A percentile compares a stretch with the other conserved stretches of the same genome.
These are phyloP conservation scores for Marasmius sp. DNA, from an alignment of 1,284 basidiomycete species.

Conservation along the genomic window DNA sequence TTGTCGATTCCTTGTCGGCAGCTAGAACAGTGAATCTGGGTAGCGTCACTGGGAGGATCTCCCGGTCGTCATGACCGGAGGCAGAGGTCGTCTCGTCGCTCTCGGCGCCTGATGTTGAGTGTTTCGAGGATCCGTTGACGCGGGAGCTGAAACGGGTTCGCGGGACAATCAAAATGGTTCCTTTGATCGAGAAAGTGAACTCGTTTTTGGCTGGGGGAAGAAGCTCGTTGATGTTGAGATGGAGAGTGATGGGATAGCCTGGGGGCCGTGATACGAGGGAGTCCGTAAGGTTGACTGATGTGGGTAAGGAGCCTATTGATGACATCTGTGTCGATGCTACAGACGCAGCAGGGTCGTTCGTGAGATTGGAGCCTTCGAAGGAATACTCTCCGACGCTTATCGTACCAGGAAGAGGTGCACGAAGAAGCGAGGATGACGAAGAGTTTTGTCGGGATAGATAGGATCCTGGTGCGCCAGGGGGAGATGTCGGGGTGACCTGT, in stretches of 20 bases:
- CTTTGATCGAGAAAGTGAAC: slow-evolving; percentile 65
- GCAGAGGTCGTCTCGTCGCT: slow-evolving; percentile 29
- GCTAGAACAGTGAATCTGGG: slow-evolving; percentile 70
- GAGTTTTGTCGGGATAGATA: slow-evolving; percentile 38
- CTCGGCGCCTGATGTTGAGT: slow-evolving; percentile 22
- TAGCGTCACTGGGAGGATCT: slow-evolving; percentile 50
- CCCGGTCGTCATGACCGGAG: slow-evolving; percentile 12
- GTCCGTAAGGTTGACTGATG: slow-evolving; percentile 25
- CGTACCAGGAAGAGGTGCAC: slow-evolving; percentile 61
- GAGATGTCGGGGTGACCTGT: slow-evolving; percentile 20
- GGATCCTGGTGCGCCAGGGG: slow-evolving; percentile 4
- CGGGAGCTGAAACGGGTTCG: slow-evolving; percentile 28
- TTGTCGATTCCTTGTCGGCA: slow-evolving; percentile 57
- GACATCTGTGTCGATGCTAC: slow-evolving; percentile 48
- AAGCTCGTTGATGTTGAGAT: slow-evolving; percentile 77
- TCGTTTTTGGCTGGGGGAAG: slow-evolving; percentile 59
- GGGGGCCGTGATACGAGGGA: slow-evolving; percentile 34
- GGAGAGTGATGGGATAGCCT: slow-evolving; percentile 62
- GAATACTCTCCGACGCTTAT: slow-evolving; percentile 67
- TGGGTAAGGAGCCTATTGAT: slow-evolving; percentile 54
- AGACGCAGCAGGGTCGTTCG: slow-evolving; percentile 33
- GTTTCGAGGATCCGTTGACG: slow-evolving; percentile 20
- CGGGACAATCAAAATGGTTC: slow-evolving; percentile 61
- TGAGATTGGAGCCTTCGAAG: slow-evolving; percentile 51
- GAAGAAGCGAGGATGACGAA: slow-evolving; percentile 59